Base-by-base conservation (phyloP, 768 basidiomycete genomes). In the Baorangia bicolor region DNA sequence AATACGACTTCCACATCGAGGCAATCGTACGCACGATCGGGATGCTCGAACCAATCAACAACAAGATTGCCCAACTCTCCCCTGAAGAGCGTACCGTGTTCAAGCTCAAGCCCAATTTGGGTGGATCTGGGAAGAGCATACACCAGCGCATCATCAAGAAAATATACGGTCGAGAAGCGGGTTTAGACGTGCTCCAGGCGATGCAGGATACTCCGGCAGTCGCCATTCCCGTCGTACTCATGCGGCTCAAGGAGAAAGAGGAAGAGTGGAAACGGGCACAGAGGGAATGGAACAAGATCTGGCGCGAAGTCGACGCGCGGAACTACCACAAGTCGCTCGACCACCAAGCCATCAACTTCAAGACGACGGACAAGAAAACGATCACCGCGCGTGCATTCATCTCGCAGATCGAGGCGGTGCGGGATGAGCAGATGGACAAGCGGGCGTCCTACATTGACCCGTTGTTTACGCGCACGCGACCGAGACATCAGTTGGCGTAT, bases 261-360 rank as follows among this genome's bases (percentile, higher is more conserved):
- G 94, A 94, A 57, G 96, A 98, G 69, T 99, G 97, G 97, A 97
- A 94, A 74, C 82, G 94, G 21, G 96, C 94, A 18, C 94, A 97
- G 70, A 74, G 94, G 49, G 97, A 97, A 74, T 99, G 97, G 97
- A 98, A 98, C 75, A 92, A 96, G 70, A 90, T 98, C 49, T 99
- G 97, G 97, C 77, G 95, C 48, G 96, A 97, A 74, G 92, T 96
- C 28, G 93, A 98, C 64, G 91, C 92, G 27, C 81, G 91, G 63
- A 98, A 98, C 74, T 98, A 91, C 67, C 82, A 86, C 73, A 94
- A 94, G 77, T 88, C 90, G 49, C 80, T 98, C 64, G 96, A 99
- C 69, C 92, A 96, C 65, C 93, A 95, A 69, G 91, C 87, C 10
- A 89, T 96, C 67, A 81, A 82, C 47, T 98, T 95, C 83, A 95